Conservation (phyloP, 345 rosid genomes). For the Salix koriyanagi region DNA sequence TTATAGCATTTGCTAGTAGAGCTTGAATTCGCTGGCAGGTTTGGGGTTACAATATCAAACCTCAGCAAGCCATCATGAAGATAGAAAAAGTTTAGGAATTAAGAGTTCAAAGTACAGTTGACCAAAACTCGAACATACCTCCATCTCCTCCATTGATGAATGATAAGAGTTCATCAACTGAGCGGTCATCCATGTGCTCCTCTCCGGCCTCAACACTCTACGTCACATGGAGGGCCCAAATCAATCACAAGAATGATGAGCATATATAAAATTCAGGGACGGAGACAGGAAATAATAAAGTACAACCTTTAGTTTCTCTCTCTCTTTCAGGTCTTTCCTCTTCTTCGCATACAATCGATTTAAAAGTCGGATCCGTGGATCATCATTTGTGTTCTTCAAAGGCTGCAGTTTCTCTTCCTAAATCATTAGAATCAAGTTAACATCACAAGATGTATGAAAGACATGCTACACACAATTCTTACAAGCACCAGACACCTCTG, state of each 20-base stretch:
- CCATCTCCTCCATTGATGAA: constrained; percentile 70
- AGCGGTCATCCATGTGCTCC: constrained; percentile 72
- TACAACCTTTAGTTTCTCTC: constrained; percentile 67
- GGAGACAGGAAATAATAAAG: background rate
- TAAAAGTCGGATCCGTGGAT: constrained; percentile 80
- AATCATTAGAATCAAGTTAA: constrained; percentile 7
- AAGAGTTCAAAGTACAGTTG: background rate
- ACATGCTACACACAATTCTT: background rate
- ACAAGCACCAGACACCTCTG: constrained; percentile 57
- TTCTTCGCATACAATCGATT: constrained; percentile 78
- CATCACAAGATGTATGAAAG: background rate
- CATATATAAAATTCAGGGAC: background rate
- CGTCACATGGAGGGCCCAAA: constrained; percentile 13
- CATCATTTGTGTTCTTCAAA: constrained; percentile 72
- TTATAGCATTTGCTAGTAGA: background rate
- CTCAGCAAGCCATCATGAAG: background rate
- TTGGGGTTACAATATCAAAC: background rate
- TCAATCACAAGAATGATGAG: background rate
- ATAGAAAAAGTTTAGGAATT: background rate
- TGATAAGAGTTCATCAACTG: constrained; percentile 84
- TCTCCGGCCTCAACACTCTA: constrained; percentile 68
- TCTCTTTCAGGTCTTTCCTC: constrained; percentile 81
- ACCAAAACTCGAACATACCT: constrained; percentile 33
- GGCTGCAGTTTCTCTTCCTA: constrained; percentile 97
- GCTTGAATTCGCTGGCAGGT: background rate